phyloP scores from a whole-genome alignment of 768 basidiomycete genomes.

The Phlebiopsis flavidoalba region DNA sequence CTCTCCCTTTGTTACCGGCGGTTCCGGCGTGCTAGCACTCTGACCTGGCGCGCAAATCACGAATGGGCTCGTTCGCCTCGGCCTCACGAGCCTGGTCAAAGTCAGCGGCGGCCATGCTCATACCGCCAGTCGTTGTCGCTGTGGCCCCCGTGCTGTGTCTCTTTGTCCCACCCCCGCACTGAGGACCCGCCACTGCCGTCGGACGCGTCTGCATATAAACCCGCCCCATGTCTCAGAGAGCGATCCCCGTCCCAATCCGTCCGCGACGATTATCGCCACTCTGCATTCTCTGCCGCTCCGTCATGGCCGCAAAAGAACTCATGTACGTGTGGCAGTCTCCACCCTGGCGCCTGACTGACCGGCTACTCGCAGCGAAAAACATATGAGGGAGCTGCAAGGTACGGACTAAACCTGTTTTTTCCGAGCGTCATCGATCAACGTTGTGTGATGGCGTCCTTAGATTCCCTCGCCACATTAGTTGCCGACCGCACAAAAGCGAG shows the following conservation, averaged over 20 bases:
- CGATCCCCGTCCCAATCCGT: background rate
- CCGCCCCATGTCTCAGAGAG: background rate
- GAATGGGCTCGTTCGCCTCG: too few species aligned
- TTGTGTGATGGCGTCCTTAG: background rate
- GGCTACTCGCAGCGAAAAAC: background rate
- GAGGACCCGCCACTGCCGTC: background rate
- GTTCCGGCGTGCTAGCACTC: background rate
- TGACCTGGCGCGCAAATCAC: background rate
- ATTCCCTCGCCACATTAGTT: background rate
- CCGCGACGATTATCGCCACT: background rate
- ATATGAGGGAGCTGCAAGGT: constrained; percentile 9
- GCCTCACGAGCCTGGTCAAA: too few species aligned
- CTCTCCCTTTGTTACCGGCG: background rate
- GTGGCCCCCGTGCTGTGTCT: background rate
- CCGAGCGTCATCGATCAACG: background rate
- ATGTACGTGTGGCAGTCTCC: background rate
- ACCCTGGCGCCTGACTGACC: background rate
- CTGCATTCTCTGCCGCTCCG: background rate
- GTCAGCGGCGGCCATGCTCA: too few species aligned
- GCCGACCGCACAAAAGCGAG: background rate
- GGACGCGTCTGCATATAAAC: background rate
- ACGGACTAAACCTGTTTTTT: background rate
- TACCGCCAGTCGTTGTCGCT: too few species aligned
- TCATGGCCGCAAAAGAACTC: background rate
- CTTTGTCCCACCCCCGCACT: background rate